Evolutionary conservation across 495 filamentous ascomycete species (phyloP), one percentile per base, ranked within the genome.

Genomic region (Gamarada debralockiae): DNA sequence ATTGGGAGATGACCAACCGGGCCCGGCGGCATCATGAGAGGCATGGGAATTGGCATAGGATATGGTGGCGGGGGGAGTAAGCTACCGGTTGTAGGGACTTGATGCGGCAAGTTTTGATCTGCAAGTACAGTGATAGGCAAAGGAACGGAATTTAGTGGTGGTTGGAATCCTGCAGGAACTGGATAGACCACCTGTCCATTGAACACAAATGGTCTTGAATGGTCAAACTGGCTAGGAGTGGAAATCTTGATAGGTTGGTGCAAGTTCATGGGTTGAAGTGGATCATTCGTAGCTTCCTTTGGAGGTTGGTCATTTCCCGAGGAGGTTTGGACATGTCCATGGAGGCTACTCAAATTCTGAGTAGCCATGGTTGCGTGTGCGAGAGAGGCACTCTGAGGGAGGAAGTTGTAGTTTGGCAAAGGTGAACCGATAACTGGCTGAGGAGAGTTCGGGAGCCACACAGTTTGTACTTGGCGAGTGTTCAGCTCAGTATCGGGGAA

Each of bases 141-240:
- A 15, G 61, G 49, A 39, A 57, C 6, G 9, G 55, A 25, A 22
- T 20, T 39, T n/a, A 38, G 38, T 27, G 58, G 55, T 33, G 49
- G 50, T 2, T 55, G 58, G 18, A 57, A 57, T 17, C 55, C 51
- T 23, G 47, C 55, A 14, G 61, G 44, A n/a, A 70, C 38, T 1
- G 75, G 75, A 34, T 71, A 73, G n/a, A 78, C 60, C 36, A 73
- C 49, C 24, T 78, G 72, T 38, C 73, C 73, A 49, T 78, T 78
- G 62, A 66, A 65, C 40, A 69, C 67, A 52, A 73, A 75, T 0
- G 74, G 73, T 51, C 69, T 68, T 37, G 64, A 70, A 10, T 60
- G 61, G 34, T 78, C 75, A 23, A 73, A 71, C 45, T 72, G 63
- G 49, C 70, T 70, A 7, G 70, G 70, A n/a, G 67, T 66, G 1